Base-by-base conservation (phyloP, 768 basidiomycete genomes). In the Auricularia sp. region DNA sequence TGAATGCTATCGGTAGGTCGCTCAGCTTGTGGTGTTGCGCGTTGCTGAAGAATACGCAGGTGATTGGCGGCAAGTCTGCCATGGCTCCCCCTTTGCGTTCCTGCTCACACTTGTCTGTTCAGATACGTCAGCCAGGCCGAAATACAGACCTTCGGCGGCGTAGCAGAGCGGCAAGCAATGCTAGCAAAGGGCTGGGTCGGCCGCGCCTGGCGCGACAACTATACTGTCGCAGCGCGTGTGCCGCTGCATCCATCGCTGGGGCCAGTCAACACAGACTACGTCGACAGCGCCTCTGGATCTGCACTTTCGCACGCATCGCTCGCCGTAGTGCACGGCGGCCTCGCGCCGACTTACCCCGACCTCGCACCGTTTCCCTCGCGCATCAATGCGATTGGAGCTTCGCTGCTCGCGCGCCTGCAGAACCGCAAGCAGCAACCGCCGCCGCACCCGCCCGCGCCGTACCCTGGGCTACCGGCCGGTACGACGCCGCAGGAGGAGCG, bases 321-420 rank as follows among this genome's bases (percentile, higher is more conserved):
- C 35, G 92, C 94, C 1, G 98, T 98, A 74, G 90, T 96, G 2
- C 97, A 98, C 67, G 96, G 95, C 21, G 95, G 95, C 0, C 80
- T 98, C 47, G 84, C 89, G 3, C 88, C 92, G 6, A 81, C 84
- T 1, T 96, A 92, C 69, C 79, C 81, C 6, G 54, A 70, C 1
- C 80, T 96, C 3, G 78, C 83, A 6, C 94, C 95, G 0, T 97
- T 93, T 76, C 92, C 96, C 5, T 80, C 85, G 21, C 78, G 80
- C 34, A 94, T 98, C 69, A 99, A 98, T 72, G 78, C 80, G 3
- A 71, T 98, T 42, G 87, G 88, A 1, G 74, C 77, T 4, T 83
- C 85, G 0, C 79, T 99, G 36, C 77, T 99, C 29, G 70, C 70
- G 62, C 92, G 87, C 73, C 78, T 94, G 45, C 88, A 92, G 70